These are phyloP conservation scores for Thuidium tamariscinum DNA, from an alignment of 225 moss, liverwort and hornwort genomes.

Conservation along the genomic window DNA sequence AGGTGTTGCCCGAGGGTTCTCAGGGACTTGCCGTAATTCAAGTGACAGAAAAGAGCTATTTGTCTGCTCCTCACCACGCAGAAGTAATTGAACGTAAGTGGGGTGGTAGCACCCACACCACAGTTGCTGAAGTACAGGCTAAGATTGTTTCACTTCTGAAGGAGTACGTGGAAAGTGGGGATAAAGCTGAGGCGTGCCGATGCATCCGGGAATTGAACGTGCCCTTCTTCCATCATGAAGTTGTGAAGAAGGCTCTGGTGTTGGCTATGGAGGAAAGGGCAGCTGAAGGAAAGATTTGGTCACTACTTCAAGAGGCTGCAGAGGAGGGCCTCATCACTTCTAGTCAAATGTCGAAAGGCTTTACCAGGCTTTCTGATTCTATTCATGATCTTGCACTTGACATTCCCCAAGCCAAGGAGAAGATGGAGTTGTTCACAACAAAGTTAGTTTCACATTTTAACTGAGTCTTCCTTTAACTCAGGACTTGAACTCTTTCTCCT, in stretches of 20 bases:
- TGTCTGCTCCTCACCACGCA: constrained; percentile 87
- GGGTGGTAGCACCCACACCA: constrained; percentile 93
- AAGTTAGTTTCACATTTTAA: constrained; percentile 30
- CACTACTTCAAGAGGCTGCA: constrained; percentile 69
- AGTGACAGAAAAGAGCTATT: constrained; percentile 85
- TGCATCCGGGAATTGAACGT: constrained; percentile 95
- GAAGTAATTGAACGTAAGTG: constrained; percentile 94
- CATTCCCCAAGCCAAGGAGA: constrained; percentile 76
- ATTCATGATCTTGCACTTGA: constrained; percentile 88
- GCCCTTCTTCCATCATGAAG: constrained; percentile 94
- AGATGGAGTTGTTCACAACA: constrained; percentile 45
- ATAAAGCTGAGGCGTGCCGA: constrained; percentile 78
- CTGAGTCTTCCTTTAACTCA: not conserved
- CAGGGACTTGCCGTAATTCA: constrained; percentile 77
- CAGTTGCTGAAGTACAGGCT: constrained; percentile 84
- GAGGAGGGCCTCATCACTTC: constrained; percentile 95
- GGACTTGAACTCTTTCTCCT: not conserved
- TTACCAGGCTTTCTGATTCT: constrained; percentile 70
- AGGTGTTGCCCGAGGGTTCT: constrained; percentile 64
- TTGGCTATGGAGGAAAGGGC: constrained; percentile 87
- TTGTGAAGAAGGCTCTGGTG: constrained; percentile 89
- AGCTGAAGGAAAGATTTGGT: constrained; percentile 58
- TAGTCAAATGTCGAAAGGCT: constrained; percentile 96
- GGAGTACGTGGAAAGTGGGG: constrained; percentile 87
- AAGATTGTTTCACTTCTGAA: constrained; percentile 76